Conservation (phyloP, 257 asterid species). For the Dorcoceras hygrometricum region DNA sequence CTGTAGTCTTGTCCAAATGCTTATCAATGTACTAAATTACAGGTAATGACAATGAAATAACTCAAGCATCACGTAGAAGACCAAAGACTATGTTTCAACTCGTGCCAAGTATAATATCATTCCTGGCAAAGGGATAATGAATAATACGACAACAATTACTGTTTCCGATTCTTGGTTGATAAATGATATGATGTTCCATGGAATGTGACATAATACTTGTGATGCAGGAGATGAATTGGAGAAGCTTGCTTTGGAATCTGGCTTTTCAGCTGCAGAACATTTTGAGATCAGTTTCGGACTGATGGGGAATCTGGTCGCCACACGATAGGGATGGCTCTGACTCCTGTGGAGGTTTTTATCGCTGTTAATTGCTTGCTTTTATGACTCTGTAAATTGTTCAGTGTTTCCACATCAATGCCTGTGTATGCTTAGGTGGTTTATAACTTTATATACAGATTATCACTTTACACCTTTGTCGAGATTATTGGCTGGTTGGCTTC, state of each 20-base stretch:
- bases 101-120: too few species aligned
- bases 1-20: not conserved
- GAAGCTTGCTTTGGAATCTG: slow-evolving; percentile 67
- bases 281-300: slow-evolving; percentile 58
- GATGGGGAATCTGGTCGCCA: slow-evolving; percentile 76
- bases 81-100: not conserved
- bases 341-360: not conserved
- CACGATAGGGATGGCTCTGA: slow-evolving; percentile 29
- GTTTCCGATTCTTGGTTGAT: not conserved
- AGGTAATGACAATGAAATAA: not conserved
- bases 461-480: too few species aligned
- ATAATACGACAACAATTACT: too few species aligned
- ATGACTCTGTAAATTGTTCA: too few species aligned
- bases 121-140: too few species aligned
- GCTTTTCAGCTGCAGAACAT: slow-evolving; percentile 67
- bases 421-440: too few species aligned
- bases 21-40: not conserved
- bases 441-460: too few species aligned
- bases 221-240: slow-evolving; percentile 80
- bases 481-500: too few species aligned
- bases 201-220: not conserved
- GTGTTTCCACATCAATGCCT: too few species aligned
- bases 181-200: not conserved
- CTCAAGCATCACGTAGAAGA: not conserved
- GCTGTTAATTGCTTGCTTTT: too few species aligned